A percentile compares a stretch with the other conserved stretches of the same genome.
phyloP scores from a whole-genome alignment of 1,284 basidiomycete genomes.

The Ceratobasidium sp. region DNA sequence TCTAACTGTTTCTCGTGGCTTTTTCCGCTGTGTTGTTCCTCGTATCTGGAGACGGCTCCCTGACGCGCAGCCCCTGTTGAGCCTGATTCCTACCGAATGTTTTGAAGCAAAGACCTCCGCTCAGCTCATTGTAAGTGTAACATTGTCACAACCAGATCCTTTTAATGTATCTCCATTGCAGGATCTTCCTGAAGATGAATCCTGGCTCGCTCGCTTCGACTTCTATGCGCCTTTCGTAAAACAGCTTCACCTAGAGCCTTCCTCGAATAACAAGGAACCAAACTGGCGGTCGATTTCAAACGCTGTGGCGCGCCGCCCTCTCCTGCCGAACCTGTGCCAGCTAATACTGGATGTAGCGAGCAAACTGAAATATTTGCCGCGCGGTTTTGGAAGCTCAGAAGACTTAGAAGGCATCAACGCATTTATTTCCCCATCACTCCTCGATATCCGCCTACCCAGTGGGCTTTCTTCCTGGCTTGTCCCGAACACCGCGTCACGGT shows the following conservation, averaged over 20 bases:
- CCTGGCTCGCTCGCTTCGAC: background rate
- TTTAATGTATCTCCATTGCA: background rate
- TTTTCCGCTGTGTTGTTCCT: background rate
- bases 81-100: background rate
- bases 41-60: background rate
- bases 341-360: background rate
- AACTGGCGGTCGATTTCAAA: background rate
- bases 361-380: background rate
- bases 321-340: background rate
- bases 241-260: background rate
- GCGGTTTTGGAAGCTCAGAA: background rate
- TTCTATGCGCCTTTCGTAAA: conserved; percentile 8
- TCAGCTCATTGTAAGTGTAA: background rate
- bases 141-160: background rate
- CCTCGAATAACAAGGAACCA: background rate
- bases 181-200: background rate
- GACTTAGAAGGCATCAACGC: background rate
- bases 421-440: background rate
- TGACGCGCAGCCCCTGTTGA: background rate
- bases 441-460: background rate
- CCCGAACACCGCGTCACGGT: background rate
- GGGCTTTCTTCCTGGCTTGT: background rate
- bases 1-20: background rate
- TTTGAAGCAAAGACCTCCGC: background rate
- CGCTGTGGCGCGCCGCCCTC: background rate